These are phyloP conservation scores for Yamadazyma epiphylla DNA, from an alignment of 1,139 yeast genomes.

Conservation along the genomic window DNA sequence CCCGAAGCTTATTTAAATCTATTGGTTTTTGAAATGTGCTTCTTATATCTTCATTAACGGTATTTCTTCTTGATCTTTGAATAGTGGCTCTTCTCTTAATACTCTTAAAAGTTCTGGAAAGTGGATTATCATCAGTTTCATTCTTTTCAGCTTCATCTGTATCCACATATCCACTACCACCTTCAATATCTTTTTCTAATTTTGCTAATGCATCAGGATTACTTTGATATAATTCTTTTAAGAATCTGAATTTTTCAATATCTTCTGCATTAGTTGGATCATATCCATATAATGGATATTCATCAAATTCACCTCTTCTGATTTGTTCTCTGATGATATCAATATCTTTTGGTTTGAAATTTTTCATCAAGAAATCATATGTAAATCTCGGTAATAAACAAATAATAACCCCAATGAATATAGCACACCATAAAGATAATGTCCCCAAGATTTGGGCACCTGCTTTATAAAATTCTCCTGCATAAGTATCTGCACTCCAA, in stretches of 20 bases:
- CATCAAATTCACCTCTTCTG: conserved; percentile 54
- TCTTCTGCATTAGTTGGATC: conserved; percentile 57
- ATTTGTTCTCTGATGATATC: conserved; percentile 84
- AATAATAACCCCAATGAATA: conserved; percentile 64
- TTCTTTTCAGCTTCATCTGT: conserved; percentile 1
- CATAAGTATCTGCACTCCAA: conserved; percentile 58
- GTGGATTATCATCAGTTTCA: conserved; percentile 12
- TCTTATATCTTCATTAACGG: conserved; percentile 18
- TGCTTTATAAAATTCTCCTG: conserved; percentile 73
- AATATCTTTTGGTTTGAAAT: conserved; percentile 70
- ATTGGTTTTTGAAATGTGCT: conserved; percentile 33
- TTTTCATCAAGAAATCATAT: conserved; percentile 57
- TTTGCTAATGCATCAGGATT: conserved; percentile 35
- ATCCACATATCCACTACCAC: conserved; percentile 11
- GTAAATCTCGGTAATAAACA: conserved; percentile 78
- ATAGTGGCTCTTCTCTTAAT: conserved; percentile 32
- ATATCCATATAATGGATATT: conserved; percentile 48
- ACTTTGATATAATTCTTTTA: conserved; percentile 29
- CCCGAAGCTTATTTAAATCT: conserved; percentile 33
- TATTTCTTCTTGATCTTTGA: conserved; percentile 27
- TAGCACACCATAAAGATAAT: conserved; percentile 77
- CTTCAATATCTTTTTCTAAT: conserved; percentile 22
- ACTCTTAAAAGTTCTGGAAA: conserved; percentile 31
- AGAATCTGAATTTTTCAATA: conserved; percentile 39
- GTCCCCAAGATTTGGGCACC: conserved; percentile 73